Conservation (phyloP, 2,329 filamentous ascomycete genomes). For the Pezicula radicicola region DNA sequence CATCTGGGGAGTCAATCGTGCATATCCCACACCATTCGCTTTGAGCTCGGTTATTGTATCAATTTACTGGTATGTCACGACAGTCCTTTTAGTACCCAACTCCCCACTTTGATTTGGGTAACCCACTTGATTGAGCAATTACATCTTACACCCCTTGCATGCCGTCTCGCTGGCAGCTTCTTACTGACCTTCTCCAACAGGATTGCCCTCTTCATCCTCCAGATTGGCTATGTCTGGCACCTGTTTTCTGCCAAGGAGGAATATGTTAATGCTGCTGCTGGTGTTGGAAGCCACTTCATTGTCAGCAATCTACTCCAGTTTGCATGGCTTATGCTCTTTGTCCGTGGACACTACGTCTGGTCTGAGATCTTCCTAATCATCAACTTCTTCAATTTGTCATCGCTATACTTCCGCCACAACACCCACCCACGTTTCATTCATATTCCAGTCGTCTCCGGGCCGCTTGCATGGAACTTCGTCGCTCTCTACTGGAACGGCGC, state of each 20-base stretch:
- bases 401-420: slow-evolving; percentile 78
- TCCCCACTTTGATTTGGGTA: neutral
- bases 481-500: slow-evolving; percentile 89
- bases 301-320: slow-evolving; percentile 81
- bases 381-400: slow-evolving; percentile 79
- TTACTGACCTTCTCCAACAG: slow-evolving; percentile 34
- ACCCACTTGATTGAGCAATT: no score
- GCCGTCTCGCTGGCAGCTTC: neutral
- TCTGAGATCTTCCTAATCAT: slow-evolving; percentile 72
- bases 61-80: slow-evolving; percentile 68
- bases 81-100: neutral
- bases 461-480: slow-evolving; percentile 82
- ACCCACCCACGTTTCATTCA: slow-evolving; percentile 74
- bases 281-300: slow-evolving; percentile 82
- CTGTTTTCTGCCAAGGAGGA: slow-evolving; percentile 68
- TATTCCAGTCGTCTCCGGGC: slow-evolving; percentile 69
- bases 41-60: slow-evolving; percentile 62
- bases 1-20: slow-evolving; percentile 73
- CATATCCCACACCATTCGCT: slow-evolving; percentile 69
- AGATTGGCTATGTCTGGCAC: slow-evolving; percentile 72
- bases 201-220: slow-evolving; percentile 71
- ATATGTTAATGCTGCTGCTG: slow-evolving; percentile 65
- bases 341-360: slow-evolving; percentile 70
- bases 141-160: no score
- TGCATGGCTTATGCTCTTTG: slow-evolving; percentile 80